These are phyloP conservation scores for Ganoderma boninense DNA, from an alignment of 1,284 basidiomycete genomes.

Conservation along the genomic window DNA sequence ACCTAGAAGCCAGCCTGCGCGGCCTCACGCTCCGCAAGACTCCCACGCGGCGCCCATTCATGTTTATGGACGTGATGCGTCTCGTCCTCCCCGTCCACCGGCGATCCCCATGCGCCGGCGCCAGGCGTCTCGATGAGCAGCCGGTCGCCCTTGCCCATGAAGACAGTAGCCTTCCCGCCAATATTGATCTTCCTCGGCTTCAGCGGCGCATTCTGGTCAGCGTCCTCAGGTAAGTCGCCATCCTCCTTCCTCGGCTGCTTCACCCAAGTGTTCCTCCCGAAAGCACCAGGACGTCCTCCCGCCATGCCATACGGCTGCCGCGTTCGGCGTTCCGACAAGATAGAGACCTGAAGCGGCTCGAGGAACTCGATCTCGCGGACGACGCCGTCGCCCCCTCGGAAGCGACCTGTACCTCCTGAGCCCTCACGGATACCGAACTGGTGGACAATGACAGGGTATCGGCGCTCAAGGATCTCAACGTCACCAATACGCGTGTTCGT, in stretches of 20 bases:
- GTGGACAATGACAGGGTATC: conserved; percentile 89
- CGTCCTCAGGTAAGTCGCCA: conserved; percentile 60
- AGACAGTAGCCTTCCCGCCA: conserved; percentile 90
- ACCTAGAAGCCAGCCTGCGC: conserved; percentile 68
- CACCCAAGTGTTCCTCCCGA: conserved; percentile 92
- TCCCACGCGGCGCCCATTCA: conserved; percentile 78
- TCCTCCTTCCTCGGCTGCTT: conserved; percentile 79
- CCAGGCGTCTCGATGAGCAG: conserved; percentile 91
- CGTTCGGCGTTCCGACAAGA: conserved; percentile 89
- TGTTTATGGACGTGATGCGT: conserved; percentile 44
- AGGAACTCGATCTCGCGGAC: conserved; percentile 90
- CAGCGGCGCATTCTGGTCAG: conserved; percentile 25
- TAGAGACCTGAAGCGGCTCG: conserved; percentile 87
- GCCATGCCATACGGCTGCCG: conserved; percentile 91
- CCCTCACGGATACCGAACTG: conserved; percentile 82
- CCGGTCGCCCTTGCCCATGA: conserved; percentile 87
- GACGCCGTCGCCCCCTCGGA: conserved; percentile 88
- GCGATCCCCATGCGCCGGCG: conserved; percentile 88
- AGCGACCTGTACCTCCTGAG: conserved; percentile 83
- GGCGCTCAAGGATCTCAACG: conserved; percentile 90
- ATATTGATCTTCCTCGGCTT: conserved; percentile 81
- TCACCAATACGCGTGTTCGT: conserved; percentile 96
- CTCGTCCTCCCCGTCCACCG: conserved; percentile 45
- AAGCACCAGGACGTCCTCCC: conserved; percentile 80
- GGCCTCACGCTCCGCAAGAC: conserved; percentile 75